These are phyloP conservation scores for Trichoderma atrobrunneum DNA, from an alignment of 2,329 filamentous ascomycete species.

Conservation along the genomic window DNA sequence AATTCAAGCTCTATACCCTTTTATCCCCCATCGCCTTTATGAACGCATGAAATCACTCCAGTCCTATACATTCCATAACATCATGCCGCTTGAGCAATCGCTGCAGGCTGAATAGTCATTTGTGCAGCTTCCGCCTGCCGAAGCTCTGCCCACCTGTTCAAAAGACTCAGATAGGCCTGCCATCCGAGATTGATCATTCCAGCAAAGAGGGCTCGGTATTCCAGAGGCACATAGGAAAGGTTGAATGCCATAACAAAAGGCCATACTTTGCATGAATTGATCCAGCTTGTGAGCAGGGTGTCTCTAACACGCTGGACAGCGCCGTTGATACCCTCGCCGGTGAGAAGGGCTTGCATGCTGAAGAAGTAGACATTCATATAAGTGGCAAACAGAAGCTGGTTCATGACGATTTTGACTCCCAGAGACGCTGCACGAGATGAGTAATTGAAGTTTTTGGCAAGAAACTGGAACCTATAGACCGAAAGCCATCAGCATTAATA, in stretches of 20 bases:
- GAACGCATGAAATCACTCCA: neutral
- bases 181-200: slow-evolving; percentile 80
- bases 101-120: neutral
- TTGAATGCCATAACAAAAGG: slow-evolving; percentile 81
- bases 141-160: slow-evolving; percentile 70
- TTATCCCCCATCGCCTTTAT: neutral
- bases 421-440: slow-evolving; percentile 68
- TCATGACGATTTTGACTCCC: slow-evolving; percentile 72
- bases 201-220: slow-evolving; percentile 77
- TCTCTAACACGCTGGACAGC: slow-evolving; percentile 67
- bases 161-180: slow-evolving; percentile 84
- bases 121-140: slow-evolving; percentile 15
- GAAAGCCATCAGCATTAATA: neutral
- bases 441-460: slow-evolving; percentile 83
- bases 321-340: slow-evolving; percentile 63
- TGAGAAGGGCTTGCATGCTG: slow-evolving; percentile 70
- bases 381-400: slow-evolving; percentile 78
- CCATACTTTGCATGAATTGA: slow-evolving; percentile 85
- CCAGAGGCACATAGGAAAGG: slow-evolving; percentile 77
- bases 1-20: neutral
- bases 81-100: neutral
- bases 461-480: slow-evolving; percentile 66
- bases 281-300: slow-evolving; percentile 72
- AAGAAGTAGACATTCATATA: slow-evolving; percentile 84
- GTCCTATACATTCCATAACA: neutral